Evolutionary conservation across 1,284 basidiomycete species (phyloP).

Genomic region (Paramarasmius palmivorus): DNA sequence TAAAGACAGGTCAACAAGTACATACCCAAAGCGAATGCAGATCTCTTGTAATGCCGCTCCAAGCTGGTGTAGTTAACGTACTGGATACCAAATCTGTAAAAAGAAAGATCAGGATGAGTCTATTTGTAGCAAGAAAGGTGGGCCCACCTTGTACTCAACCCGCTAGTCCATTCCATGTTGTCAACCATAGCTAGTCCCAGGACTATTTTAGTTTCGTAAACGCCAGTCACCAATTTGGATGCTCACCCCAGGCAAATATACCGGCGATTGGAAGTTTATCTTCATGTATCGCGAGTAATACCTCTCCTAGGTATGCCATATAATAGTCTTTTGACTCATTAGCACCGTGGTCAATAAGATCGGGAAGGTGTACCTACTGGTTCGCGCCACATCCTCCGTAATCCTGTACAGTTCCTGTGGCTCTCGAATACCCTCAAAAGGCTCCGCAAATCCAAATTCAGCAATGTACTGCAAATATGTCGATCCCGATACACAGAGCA

Average conservation of each 20-base stretch:
- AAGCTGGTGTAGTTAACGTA: constrained; percentile 50
- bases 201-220: too few relatives aligned
- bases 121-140: neutral
- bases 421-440: constrained; percentile 36
- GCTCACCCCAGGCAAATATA: constrained; percentile 43
- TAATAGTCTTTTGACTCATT: constrained; percentile 34
- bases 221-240: neutral
- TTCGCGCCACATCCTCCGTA: constrained; percentile 43
- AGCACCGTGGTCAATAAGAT: too few relatives aligned
- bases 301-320: constrained; percentile 44
- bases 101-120: neutral
- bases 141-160: constrained; percentile 35
- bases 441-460: constrained; percentile 46
- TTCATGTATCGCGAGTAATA: constrained; percentile 42
- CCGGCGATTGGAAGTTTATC: constrained; percentile 43
- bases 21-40: constrained; percentile 44
- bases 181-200: constrained; percentile 49
- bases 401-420: constrained; percentile 40
- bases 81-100: constrained; percentile 51
- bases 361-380: too few relatives aligned
- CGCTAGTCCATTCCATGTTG: constrained; percentile 45
- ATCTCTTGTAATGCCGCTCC: constrained; percentile 46
- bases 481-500: too few relatives aligned
- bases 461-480: constrained; percentile 36
- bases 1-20: neutral